Evolutionary conservation across 192 early-diverging fungal species (phyloP).

Genomic region (Coemansia sp.): DNA sequence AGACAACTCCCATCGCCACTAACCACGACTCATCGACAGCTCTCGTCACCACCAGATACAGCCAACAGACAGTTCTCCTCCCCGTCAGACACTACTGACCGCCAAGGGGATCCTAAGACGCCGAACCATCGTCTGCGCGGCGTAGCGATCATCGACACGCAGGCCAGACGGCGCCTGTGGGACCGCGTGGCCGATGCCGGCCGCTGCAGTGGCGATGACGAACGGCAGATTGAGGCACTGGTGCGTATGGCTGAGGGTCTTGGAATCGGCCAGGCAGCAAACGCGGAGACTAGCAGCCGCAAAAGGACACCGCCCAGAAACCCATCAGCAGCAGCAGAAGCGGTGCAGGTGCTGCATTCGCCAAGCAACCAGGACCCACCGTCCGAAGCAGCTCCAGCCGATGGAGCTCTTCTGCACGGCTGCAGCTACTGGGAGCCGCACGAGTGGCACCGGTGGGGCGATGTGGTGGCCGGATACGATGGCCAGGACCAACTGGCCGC

Average conservation of each 20-base stretch:
- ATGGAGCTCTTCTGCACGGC: neutral
- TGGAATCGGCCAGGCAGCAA: neutral
- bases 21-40: neutral
- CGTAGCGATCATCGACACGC: constrained; percentile 18
- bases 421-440: constrained; percentile 14
- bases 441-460: constrained; percentile 44
- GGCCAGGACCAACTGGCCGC: neutral
- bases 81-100: no score
- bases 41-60: no score
- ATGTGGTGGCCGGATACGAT: neutral
- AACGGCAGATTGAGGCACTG: constrained; percentile 19
- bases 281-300: neutral
- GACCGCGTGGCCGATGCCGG: constrained; percentile 5
- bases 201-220: constrained; percentile 8
- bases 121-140: neutral
- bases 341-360: no score
- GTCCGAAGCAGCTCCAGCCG: neutral
- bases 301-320: neutral
- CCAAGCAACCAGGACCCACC: neutral
- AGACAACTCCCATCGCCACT: no score
- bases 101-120: neutral
- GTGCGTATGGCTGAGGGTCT: constrained; percentile 28
- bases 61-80: neutral
- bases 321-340: neutral
- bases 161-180: constrained; percentile 24